Evolutionary conservation across 164 flowering plant species (phyloP), one percentile per base, ranked within the genome.

Genomic region (Stephania cephalantha): DNA sequence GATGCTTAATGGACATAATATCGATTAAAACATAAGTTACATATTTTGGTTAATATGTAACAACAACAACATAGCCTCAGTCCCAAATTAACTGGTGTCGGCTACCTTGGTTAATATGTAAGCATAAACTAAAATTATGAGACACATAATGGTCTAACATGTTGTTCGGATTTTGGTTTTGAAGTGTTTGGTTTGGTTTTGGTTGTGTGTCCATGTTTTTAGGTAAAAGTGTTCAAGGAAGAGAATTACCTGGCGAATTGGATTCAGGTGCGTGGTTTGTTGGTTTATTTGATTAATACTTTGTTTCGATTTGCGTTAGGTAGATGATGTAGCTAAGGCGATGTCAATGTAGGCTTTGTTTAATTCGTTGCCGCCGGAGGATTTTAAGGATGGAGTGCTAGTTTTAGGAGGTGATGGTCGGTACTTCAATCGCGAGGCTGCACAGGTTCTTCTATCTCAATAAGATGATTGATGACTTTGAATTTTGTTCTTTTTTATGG

Each of bases 401-500:
- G 98, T 90, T 6, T 85, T 95, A 71, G 99, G 99, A 68, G 99
- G 99, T n/a, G 99, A 95, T 86, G 99, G 98, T 15, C 88, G 99
- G 45, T 95, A 92, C 78, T 95, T 95, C 73, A 95, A 95, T 78
- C 76, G 73, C 46, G 99, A 95, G 83, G 99, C 98, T 61, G 85
- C 99, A 3, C 98, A 95, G 95, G 98, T 94, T 30, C 29, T 29
- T 45, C 48, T 35, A 53, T 7, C 78, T 11, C 1, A 3, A n/a
- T 61, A 20, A 6, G 66, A 61, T n/a, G 66, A 20, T 7, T 18
- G 66, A 61, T 61, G 66, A 18, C 15, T 31, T 5, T 15, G 64
- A 30, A 35, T 17, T 13, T 25, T 48, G 18, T 50, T 46, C 11
- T 13, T 11, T 61, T 7, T 76, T 42, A 45, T 18, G 68, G 9